Base-by-base conservation (phyloP, 108 stramenopile genomes). In the Hondaea fermentalgiana region DNA sequence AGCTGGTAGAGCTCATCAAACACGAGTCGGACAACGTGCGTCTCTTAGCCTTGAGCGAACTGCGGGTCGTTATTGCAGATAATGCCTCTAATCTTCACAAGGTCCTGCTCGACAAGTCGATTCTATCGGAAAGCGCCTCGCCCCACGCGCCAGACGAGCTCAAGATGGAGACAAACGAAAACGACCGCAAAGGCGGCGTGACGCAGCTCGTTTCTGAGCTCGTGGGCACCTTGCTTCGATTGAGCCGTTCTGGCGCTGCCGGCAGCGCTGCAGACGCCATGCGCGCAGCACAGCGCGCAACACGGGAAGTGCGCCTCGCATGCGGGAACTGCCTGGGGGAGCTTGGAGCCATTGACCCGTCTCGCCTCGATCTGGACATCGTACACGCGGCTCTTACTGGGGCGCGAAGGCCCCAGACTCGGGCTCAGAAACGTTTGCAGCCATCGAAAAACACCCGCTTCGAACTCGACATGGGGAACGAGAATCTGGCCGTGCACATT, bases 271-370 rank as follows among this genome's bases (percentile, higher is more conserved):
- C 12, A n/a, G 45, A 21, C n/a, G 42, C 10, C 42, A 42, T 42
- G 25, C 76, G 76, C 19, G 51, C 49, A 43, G 28, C 76, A 6
- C n/a, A 23, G 28, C 76, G 76, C 23, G 51, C 76, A 14, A 83
- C 76, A 53, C 19, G 51, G 10, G 45, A 53, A 16, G 49, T 83
- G 45, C 45, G 51, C 6, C 76, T 83, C 25, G 76, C 76, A 8
- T 83, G 76, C 51, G 51, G 76, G 23, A 53, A 83, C 3, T 92
- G 92, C 44, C 59, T 92, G 4, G 92, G 92, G 3, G 92, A 92
- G 58, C 88, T 92, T 3, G 92, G 92, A 2, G 92, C 92, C 29
- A 91, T 92, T 72, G 92, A 92, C 28, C 92, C 92, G 4, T 72
- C 92, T 10, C 71, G 90, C 17, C 89, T 91, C n/a, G 57, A 49